Percentiles rank a stretch among this genome's conserved stretches.
These are phyloP conservation scores for Xanthoconium separans DNA, from an alignment of 1,284 basidiomycete genomes.

Conservation along the genomic window DNA sequence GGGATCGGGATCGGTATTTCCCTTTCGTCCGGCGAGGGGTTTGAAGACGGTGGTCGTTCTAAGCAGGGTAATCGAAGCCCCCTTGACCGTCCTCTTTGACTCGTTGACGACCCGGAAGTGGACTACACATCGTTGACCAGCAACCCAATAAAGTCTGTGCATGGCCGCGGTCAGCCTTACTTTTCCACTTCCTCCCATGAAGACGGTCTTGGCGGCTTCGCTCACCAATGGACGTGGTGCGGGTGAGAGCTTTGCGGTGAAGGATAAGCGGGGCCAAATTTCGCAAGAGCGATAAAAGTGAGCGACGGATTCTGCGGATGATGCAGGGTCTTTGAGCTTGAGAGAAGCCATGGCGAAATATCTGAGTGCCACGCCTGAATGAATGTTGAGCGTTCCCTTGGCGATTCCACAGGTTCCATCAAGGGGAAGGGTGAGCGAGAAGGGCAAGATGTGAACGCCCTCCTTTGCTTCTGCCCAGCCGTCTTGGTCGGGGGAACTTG, in stretches of 20 bases:
- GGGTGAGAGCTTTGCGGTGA: constrained; percentile 61
- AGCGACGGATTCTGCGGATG: constrained; percentile 72
- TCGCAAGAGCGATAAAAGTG: constrained; percentile 91
- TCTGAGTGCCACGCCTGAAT: constrained; percentile 63
- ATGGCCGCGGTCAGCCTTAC: constrained; percentile 74
- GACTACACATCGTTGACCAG: constrained; percentile 82
- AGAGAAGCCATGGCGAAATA: constrained; percentile 85
- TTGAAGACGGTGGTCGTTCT: constrained; percentile 74
- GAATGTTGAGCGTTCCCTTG: constrained; percentile 67
- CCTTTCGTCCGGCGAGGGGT: constrained; percentile 41
- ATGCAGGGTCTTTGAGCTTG: constrained; percentile 64
- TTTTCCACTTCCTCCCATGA: constrained; percentile 63
- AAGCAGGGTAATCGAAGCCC: constrained; percentile 65
- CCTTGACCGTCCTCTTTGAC: constrained; percentile 73
- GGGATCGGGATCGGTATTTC: constrained; percentile 36
- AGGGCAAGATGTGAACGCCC: constrained; percentile 76
- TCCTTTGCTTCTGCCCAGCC: constrained; percentile 68
- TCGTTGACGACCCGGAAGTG: constrained; percentile 73
- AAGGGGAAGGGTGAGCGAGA: constrained; percentile 74
- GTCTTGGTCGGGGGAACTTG: constrained; percentile 60
- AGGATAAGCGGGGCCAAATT: constrained; percentile 80
- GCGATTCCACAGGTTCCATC: constrained; percentile 58
- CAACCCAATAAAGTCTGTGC: constrained; percentile 80
- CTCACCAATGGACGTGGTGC: constrained; percentile 63
- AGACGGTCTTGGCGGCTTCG: constrained; percentile 57